phyloP scores from a whole-genome alignment of 139 green algal genomes.

The Volvox africanus region DNA sequence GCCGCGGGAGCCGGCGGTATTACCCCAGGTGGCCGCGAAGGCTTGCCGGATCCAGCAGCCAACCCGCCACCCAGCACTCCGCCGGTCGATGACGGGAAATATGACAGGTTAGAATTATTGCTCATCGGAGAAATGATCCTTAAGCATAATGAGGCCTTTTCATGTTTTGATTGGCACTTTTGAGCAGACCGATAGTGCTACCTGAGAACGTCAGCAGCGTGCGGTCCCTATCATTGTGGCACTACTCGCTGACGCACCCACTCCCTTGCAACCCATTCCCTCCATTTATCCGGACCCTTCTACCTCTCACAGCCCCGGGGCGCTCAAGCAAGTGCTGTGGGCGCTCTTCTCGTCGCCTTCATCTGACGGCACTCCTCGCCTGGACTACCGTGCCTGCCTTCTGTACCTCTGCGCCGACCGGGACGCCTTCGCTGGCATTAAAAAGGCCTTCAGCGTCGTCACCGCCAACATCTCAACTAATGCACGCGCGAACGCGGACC shows the following conservation, averaged over 20 bases:
- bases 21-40: neutral
- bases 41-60: constrained; percentile 5
- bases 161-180: no score
- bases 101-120: constrained; percentile 28
- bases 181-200: no score
- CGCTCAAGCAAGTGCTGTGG: constrained; percentile 68
- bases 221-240: no score
- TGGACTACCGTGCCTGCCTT: constrained; percentile 57
- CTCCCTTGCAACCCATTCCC: neutral
- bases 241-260: neutral
- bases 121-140: no score
- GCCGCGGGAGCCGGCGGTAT: neutral
- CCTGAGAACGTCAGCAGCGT: no score
- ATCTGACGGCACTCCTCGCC: neutral
- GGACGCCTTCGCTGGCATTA: constrained; percentile 66
- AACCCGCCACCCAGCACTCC: neutral
- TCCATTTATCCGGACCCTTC: neutral
- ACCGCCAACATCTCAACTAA: constrained; percentile 32
- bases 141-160: no score
- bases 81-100: constrained; percentile 22
- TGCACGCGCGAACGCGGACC: constrained; percentile 22
- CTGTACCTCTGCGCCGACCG: constrained; percentile 71
- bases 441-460: constrained; percentile 62
- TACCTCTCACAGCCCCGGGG: constrained; percentile 24
- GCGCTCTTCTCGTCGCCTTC: constrained; percentile 49